phyloP scores from a whole-genome alignment of 495 filamentous ascomycete genomes.

The Neurospora sp. region DNA sequence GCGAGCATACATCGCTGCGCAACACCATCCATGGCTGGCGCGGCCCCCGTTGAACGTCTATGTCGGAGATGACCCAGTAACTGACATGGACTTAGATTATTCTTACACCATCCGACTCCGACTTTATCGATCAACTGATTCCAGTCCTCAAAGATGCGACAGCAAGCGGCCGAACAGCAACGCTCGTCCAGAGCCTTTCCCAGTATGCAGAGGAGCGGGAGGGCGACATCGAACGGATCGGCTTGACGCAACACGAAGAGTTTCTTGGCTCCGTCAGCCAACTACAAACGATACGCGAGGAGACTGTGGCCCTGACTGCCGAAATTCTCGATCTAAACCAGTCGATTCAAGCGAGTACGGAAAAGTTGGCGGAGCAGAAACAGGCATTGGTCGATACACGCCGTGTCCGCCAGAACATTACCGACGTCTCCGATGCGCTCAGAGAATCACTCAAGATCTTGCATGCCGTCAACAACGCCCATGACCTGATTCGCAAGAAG shows the following conservation, averaged over 20 bases:
- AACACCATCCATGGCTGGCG: not conserved
- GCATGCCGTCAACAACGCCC: slow-evolving; percentile 85
- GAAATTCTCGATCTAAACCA: slow-evolving; percentile 89
- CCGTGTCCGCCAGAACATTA: slow-evolving; percentile 88
- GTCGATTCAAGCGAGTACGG: slow-evolving; percentile 90
- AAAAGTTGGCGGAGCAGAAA: slow-evolving; percentile 91
- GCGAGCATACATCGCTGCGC: not conserved
- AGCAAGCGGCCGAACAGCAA: slow-evolving; percentile 57
- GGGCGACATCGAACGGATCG: slow-evolving; percentile 85
- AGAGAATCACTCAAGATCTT: slow-evolving; percentile 87
- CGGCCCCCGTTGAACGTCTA: not conserved
- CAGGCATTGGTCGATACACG: slow-evolving; percentile 84
- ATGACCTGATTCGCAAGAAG: slow-evolving; percentile 81
- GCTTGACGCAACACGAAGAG: slow-evolving; percentile 91
- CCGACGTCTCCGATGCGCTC: slow-evolving; percentile 81
- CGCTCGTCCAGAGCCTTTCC: slow-evolving; percentile 67
- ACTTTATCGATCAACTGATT: slow-evolving; percentile 92
- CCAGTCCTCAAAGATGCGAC: slow-evolving; percentile 86
- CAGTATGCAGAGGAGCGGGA: slow-evolving; percentile 81
- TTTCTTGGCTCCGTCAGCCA: slow-evolving; percentile 90
- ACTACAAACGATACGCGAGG: slow-evolving; percentile 79
- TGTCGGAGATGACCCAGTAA: not conserved
- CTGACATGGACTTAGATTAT: slow-evolving; percentile 55
- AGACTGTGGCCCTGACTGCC: slow-evolving; percentile 75
- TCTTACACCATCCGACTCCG: slow-evolving; percentile 78